Percentiles rank a stretch among this genome's conserved stretches.
Conservation (phyloP, 1,139 yeast species). For the Suhomyces terraborum region DNA sequence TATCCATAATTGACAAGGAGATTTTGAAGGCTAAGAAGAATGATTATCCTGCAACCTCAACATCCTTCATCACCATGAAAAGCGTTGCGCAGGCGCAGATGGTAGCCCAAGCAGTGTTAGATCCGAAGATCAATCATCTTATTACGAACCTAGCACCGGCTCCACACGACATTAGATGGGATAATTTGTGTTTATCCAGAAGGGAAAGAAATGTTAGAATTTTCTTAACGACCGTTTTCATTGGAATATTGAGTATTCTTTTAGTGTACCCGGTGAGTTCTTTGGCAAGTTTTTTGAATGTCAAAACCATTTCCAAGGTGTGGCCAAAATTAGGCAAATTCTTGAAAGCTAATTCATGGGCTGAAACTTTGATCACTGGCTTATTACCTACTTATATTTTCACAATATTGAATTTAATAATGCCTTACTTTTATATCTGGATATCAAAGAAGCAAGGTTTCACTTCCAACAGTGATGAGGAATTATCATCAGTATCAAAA, state of each 20-base stretch:
- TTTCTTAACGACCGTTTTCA: slow-evolving; percentile 62
- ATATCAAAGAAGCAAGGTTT: slow-evolving; percentile 70
- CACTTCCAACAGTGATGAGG: slow-evolving; percentile 74
- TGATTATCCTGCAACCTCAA: slow-evolving; percentile 62
- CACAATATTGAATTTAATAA: slow-evolving; percentile 63
- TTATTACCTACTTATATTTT: slow-evolving; percentile 76
- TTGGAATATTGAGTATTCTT: slow-evolving; percentile 63
- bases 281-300: slow-evolving; percentile 69
- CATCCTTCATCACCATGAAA: slow-evolving; percentile 83
- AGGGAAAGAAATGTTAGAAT: slow-evolving; percentile 58
- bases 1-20: slow-evolving; percentile 58
- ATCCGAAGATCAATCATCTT: slow-evolving; percentile 72
- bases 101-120: slow-evolving; percentile 86
- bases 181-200: slow-evolving; percentile 63
- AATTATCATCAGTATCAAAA: slow-evolving; percentile 70
- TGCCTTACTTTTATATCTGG: slow-evolving; percentile 71
- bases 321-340: slow-evolving; percentile 75
- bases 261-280: slow-evolving; percentile 75
- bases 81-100: slow-evolving; percentile 85
- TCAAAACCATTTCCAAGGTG: slow-evolving; percentile 64
- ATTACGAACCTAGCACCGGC: slow-evolving; percentile 83
- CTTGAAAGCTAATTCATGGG: slow-evolving; percentile 56
- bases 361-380: slow-evolving; percentile 71
- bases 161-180: slow-evolving; percentile 85
- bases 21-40: slow-evolving; percentile 58